Base-by-base conservation (phyloP, 805 yeast genomes). In the Tetrapisispora namnaoensis region DNA sequence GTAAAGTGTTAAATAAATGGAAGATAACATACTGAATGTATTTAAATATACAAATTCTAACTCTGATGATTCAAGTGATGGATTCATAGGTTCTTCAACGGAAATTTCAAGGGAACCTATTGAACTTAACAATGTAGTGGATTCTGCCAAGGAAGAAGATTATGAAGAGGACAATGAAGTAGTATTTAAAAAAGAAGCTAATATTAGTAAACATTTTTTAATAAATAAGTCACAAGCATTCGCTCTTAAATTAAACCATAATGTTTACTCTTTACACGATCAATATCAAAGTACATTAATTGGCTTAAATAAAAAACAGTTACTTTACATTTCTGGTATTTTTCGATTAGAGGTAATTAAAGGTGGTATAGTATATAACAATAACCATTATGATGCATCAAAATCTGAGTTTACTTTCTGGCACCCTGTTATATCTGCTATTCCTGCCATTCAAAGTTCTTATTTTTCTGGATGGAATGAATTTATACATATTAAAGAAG, bases 391-490 rank as follows among this genome's bases (percentile, higher is more conserved):
- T 44, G 63, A 57, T 45, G 62, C 67, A 5, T 58, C 64, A 2
- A 56, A 48, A 39, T 48, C 52, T 7, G 17, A 17, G 1, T 49
- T 53, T 8, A 49, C 55, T 1, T 46, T 61, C 20, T 62, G 65
- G 61, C 67, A 64, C 45, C 67, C 68, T 1, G 42, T 56, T 20
- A 57, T 59, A 18, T 53, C 55, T 40, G 55, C 68, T 2, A 56
- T 64, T 39, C 58, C 69, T 2, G 49, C 60, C 1, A 54, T 62
- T 22, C 56, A 55, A 22, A 48, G 61, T 38, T 65, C 69, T 2
- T 56, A 51, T 48, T 63, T 49, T 52, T 67, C 67, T 17, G 66
- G 67, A 8, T 64, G 68, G 68, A 53, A 61, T 13, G 64, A 63
- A 32, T 51, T 49, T 8, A 21, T 49, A 8, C 49, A 55, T 45